These are phyloP conservation scores for Helicostylum pulchrum DNA, from an alignment of 192 early-diverging fungal species.

Conservation along the genomic window DNA sequence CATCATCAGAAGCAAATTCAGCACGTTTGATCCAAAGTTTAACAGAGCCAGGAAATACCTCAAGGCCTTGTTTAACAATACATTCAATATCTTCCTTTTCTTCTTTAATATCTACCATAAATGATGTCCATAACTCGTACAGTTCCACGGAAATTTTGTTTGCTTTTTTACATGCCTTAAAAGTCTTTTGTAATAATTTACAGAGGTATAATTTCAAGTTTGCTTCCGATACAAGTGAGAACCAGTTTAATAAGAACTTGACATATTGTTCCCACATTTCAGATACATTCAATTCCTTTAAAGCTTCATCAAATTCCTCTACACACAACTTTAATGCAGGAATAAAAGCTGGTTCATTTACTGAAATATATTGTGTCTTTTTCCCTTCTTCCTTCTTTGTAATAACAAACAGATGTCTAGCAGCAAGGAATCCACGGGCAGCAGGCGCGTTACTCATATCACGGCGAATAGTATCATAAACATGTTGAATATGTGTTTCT, in stretches of 20 bases:
- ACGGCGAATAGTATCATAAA: slow-evolving; percentile 48
- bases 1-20: slow-evolving; percentile 22
- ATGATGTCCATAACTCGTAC: slow-evolving; percentile 53
- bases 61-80: slow-evolving; percentile 37
- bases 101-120: slow-evolving; percentile 17
- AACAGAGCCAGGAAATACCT: slow-evolving; percentile 37
- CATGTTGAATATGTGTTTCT: slow-evolving; percentile 38
- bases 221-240: slow-evolving; percentile 41
- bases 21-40: slow-evolving; percentile 44
- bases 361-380: slow-evolving; percentile 16
- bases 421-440: slow-evolving; percentile 53
- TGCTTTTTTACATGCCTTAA: slow-evolving; percentile 45
- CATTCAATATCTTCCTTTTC: slow-evolving; percentile 6
- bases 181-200: slow-evolving; percentile 51
- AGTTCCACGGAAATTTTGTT: slow-evolving; percentile 42
- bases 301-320: slow-evolving; percentile 46
- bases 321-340: slow-evolving; percentile 38
- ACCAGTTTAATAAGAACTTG: slow-evolving; percentile 55
- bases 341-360: slow-evolving; percentile 31
- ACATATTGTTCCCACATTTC: slow-evolving; percentile 65
- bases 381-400: slow-evolving; percentile 24
- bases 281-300: slow-evolving; percentile 35
- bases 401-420: slow-evolving; percentile 48
- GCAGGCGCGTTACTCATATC: slow-evolving; percentile 58
- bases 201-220: slow-evolving; percentile 62